phyloP scores from a whole-genome alignment of 257 asterid genomes.

The Nicotiana noctiflora region DNA sequence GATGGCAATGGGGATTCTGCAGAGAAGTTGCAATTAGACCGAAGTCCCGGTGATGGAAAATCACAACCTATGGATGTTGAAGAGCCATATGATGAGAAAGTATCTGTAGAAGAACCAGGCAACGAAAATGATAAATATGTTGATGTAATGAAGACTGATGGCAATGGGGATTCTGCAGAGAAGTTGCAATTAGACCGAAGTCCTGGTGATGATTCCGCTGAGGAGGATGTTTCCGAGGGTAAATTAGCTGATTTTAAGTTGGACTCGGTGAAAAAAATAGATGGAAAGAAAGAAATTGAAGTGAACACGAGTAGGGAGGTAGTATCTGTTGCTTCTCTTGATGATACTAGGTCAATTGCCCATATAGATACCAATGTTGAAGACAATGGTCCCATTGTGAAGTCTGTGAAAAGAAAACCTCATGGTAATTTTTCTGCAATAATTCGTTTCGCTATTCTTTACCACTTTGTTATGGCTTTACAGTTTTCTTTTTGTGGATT shows the following conservation, averaged over 20 bases:
- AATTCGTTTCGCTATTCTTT: neutral
- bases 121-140: too few species aligned
- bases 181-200: neutral
- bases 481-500: too few species aligned
- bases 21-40: too few species aligned
- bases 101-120: too few species aligned
- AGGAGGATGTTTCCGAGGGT: conserved; percentile 55
- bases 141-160: too few species aligned
- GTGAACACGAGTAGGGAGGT: conserved; percentile 25
- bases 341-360: conserved; percentile 31
- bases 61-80: conserved; percentile 54
- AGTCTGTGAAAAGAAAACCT: conserved; percentile 59
- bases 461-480: neutral
- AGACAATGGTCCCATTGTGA: conserved; percentile 23
- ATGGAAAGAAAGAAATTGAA: conserved; percentile 25
- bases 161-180: neutral
- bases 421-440: conserved; percentile 34
- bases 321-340: conserved; percentile 47
- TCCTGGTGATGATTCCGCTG: conserved; percentile 83
- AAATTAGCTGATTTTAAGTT: conserved; percentile 36
- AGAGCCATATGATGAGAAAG: conserved; percentile 30
- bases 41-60: conserved; percentile 37
- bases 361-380: conserved; percentile 26
- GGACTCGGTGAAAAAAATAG: conserved; percentile 27
- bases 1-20: neutral